A percentile compares a stretch with the other conserved stretches of the same genome.
phyloP scores from a whole-genome alignment of 116 monocot genomes.

The Cymodocea nodosa region DNA sequence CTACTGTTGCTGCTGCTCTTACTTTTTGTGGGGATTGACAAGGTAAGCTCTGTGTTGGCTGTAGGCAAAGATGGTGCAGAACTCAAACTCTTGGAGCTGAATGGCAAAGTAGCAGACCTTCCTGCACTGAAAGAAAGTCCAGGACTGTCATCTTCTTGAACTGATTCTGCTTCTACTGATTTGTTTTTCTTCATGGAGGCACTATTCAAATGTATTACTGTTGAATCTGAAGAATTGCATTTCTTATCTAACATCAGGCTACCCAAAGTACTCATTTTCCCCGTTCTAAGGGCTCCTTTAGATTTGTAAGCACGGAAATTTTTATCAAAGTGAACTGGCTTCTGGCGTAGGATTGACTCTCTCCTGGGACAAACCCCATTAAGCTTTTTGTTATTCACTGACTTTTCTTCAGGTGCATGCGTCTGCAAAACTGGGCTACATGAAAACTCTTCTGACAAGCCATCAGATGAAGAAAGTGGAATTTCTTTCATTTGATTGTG shows the following conservation, averaged over 20 bases:
- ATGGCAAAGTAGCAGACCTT: constrained; percentile 14
- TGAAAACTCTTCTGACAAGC: constrained; percentile 14
- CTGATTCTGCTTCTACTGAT: constrained; percentile 15
- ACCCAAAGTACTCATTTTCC: constrained; percentile 27
- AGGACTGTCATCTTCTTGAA: constrained; percentile 12
- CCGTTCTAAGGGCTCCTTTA: constrained; percentile 32
- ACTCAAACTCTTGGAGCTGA: constrained; percentile 9
- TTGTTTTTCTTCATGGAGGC: constrained; percentile 33
- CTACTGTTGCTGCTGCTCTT: neutral
- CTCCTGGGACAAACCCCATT: constrained; percentile 33
- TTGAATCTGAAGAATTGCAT: constrained; percentile 29
- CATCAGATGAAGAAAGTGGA: constrained; percentile 9
- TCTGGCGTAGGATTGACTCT: constrained; percentile 46
- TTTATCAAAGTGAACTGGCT: constrained; percentile 49
- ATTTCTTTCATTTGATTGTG: constrained; percentile 17
- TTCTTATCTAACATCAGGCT: constrained; percentile 39
- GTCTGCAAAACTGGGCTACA: constrained; percentile 9
- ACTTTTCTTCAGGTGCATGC: constrained; percentile 18
- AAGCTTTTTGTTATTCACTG: constrained; percentile 12
- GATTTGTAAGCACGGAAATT: constrained; percentile 42
- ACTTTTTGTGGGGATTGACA: constrained; percentile 40
- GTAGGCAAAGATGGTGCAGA: constrained; percentile 15
- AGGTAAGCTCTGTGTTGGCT: constrained; percentile 66
- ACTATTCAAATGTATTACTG: constrained; percentile 22
- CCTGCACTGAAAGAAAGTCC: constrained; percentile 32